phyloP scores from a whole-genome alignment of 2,329 filamentous ascomycete species.

The Aureobasidium lini region DNA sequence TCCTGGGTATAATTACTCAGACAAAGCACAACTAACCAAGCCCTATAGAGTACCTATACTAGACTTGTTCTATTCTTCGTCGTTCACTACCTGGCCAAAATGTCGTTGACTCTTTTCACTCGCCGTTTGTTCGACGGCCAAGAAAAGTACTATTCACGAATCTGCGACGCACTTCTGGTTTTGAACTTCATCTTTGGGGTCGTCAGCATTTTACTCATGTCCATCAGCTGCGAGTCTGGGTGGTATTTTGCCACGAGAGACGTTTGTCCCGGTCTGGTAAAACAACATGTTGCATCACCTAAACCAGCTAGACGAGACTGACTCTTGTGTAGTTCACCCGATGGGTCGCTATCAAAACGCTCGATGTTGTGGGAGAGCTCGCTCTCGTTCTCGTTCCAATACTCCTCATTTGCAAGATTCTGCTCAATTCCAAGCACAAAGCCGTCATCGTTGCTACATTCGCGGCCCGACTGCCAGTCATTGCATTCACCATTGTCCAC shows the following conservation, averaged over 20 bases:
- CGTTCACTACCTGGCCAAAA: slow-evolving; percentile 13
- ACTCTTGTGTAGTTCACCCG: neutral
- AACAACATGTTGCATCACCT: neutral
- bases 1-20: neutral
- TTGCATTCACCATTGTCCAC: neutral
- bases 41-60: neutral
- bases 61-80: slow-evolving; percentile 6
- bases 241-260: neutral
- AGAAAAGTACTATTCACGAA: neutral
- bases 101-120: slow-evolving; percentile 13
- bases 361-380: slow-evolving; percentile 14
- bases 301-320: neutral
- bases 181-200: neutral
- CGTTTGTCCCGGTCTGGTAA: neutral
- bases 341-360: slow-evolving; percentile 10
- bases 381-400: slow-evolving; percentile 13
- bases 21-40: neutral
- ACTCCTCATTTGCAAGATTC: slow-evolving; percentile 10
- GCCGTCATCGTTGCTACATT: neutral
- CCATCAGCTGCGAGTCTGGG: neutral
- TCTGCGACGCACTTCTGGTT: slow-evolving; percentile 1
- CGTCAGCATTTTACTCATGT: slow-evolving; percentile 3
- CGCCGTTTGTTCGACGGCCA: slow-evolving; percentile 13
- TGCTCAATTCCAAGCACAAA: slow-evolving; percentile 12
- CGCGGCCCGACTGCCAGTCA: slow-evolving; percentile 4